These are phyloP conservation scores for Rhodotorula mucilaginosa DNA, from an alignment of 1,284 basidiomycete genomes.

Conservation along the genomic window DNA sequence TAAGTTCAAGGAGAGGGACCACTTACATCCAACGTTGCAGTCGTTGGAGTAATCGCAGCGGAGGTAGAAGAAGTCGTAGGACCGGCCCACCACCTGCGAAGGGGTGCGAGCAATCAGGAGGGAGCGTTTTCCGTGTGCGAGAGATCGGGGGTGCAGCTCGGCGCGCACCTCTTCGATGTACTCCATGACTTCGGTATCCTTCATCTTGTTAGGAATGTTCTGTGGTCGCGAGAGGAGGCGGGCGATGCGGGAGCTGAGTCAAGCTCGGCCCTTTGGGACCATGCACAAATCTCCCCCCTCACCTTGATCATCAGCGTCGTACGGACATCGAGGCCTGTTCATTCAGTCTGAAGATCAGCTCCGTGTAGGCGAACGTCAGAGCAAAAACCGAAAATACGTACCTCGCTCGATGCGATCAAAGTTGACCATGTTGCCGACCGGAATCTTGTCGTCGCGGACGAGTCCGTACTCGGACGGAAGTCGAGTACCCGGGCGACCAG, in stretches of 20 bases:
- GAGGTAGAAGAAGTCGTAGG: slow-evolving; percentile 77
- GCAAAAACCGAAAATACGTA: background rate
- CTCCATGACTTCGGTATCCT: slow-evolving; percentile 65
- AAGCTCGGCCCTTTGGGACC: background rate
- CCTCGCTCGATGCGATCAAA: slow-evolving; percentile 63
- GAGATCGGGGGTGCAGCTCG: background rate
- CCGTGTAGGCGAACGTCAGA: too few species aligned
- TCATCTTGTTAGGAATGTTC: slow-evolving; percentile 86
- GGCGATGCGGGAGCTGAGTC: too few species aligned
- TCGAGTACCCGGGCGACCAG: background rate
- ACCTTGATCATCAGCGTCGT: slow-evolving; percentile 57
- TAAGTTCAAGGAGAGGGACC: too few species aligned
- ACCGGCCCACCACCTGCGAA: slow-evolving; percentile 25
- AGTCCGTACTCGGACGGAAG: slow-evolving; percentile 20
- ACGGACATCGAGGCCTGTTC: slow-evolving; percentile 65
- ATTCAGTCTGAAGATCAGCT: too few species aligned
- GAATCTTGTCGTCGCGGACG: slow-evolving; percentile 42
- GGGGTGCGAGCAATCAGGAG: background rate
- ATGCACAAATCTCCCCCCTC: background rate
- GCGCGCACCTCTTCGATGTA: slow-evolving; percentile 64
- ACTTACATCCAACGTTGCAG: slow-evolving; percentile 70
- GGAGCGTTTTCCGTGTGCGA: background rate
- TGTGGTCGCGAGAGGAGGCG: slow-evolving; percentile 49
- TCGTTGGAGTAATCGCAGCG: slow-evolving; percentile 70
- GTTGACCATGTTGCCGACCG: slow-evolving; percentile 67